Conservation (phyloP, 441 rosid species). For the Gossypium aridum region DNA sequence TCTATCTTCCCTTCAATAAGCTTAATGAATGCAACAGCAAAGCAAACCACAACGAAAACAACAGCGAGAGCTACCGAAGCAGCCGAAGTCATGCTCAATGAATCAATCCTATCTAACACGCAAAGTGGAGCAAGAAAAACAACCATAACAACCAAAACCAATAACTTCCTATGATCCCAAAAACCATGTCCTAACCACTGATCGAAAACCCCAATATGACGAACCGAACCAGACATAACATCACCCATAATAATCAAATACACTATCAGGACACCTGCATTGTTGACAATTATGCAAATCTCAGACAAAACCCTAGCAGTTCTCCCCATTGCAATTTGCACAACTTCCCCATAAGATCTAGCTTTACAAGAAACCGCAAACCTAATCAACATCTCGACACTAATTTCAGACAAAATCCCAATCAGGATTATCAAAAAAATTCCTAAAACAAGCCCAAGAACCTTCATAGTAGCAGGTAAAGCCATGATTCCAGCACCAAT, state of each 20-base stretch:
- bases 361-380: slow-evolving; percentile 72
- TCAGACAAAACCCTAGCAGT: slow-evolving; percentile 72
- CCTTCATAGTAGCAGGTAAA: slow-evolving; percentile 93
- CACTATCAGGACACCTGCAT: slow-evolving; percentile 86
- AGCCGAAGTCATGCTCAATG: slow-evolving; percentile 76
- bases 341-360: slow-evolving; percentile 80
- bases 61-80: slow-evolving; percentile 94
- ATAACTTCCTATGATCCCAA: slow-evolving; percentile 85
- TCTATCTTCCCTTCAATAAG: slow-evolving; percentile 74
- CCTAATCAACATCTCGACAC: slow-evolving; percentile 73
- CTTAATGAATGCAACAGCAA: slow-evolving; percentile 61
- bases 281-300: slow-evolving; percentile 83
- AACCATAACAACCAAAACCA: slow-evolving; percentile 56
- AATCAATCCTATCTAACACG: slow-evolving; percentile 70
- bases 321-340: slow-evolving; percentile 71
- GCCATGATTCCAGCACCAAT: slow-evolving; percentile 99
- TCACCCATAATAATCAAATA: slow-evolving; percentile 91
- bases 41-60: slow-evolving; percentile 79
- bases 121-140: slow-evolving; percentile 87
- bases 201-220: slow-evolving; percentile 85
- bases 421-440: slow-evolving; percentile 57
- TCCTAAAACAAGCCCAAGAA: slow-evolving; percentile 79
- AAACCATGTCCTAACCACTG: slow-evolving; percentile 90
- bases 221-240: slow-evolving; percentile 85
- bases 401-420: slow-evolving; percentile 79